Percentiles rank a stretch among this genome's conserved stretches.
Conservation (phyloP, 768 basidiomycete species). For the Russula vinacea region DNA sequence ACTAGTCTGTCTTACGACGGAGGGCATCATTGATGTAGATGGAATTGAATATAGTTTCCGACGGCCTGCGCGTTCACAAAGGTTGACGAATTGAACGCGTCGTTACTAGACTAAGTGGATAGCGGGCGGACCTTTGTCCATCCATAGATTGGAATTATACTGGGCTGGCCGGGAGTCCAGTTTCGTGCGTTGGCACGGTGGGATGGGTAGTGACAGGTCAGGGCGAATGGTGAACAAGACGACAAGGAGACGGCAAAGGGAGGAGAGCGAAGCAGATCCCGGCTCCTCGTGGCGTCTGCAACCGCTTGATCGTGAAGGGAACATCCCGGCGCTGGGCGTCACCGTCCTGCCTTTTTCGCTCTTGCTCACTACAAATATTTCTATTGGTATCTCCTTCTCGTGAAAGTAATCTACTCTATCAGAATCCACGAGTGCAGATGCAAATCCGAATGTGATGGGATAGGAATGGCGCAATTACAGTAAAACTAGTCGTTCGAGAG, state of each 20-base stretch:
- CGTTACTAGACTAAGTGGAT: constrained; percentile 3
- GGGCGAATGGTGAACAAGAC: constrained; percentile 23
- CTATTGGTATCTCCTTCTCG: not conserved
- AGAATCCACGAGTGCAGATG: not conserved
- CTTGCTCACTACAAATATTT: constrained; percentile 2
- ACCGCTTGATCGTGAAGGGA: constrained; percentile 4
- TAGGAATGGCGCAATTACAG: not conserved
- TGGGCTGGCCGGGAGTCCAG: constrained; percentile 67
- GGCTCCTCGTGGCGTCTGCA: constrained; percentile 17
- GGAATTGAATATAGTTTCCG: constrained; percentile 25
- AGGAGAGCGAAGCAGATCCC: constrained; percentile 11
- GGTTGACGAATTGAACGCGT: constrained; percentile 16
- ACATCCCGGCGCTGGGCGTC: constrained; percentile 18
- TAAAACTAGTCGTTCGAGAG: not conserved
- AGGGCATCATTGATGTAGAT: constrained; percentile 29
- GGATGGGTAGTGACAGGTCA: constrained; percentile 19
- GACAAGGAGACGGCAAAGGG: constrained; percentile 28
- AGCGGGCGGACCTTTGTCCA: constrained; percentile 31
- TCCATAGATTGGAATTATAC: constrained; percentile 49
- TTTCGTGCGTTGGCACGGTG: constrained; percentile 64
- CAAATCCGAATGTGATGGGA: not conserved
- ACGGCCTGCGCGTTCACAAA: constrained; percentile 17
- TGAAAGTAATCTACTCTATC: constrained; percentile 1
- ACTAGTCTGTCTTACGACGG: constrained; percentile 22
- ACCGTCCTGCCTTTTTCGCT: constrained; percentile 20